A percentile compares a stretch with the other conserved stretches of the same genome.
These are phyloP conservation scores for Graphilbum ipis-grandicollis DNA, from an alignment of 2,329 filamentous ascomycete genomes.

Conservation along the genomic window DNA sequence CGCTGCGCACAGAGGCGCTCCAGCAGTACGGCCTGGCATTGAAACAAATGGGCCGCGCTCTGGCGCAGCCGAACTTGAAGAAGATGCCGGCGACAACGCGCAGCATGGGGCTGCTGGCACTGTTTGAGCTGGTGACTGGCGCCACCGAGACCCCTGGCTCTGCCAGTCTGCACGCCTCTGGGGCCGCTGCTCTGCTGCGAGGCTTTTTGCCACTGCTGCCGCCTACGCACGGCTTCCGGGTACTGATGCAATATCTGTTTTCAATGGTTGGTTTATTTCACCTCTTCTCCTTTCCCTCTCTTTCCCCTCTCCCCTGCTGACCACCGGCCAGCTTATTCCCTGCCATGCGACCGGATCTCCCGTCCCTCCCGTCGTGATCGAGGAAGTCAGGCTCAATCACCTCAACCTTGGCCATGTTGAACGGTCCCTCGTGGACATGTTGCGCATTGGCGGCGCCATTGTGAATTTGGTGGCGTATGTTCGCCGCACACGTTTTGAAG, in stretches of 20 bases:
- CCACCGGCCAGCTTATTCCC: constrained; percentile 23
- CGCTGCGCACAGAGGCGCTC: constrained; percentile 27
- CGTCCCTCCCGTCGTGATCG: constrained; percentile 24
- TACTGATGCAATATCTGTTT: constrained; percentile 37
- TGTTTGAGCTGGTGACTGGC: constrained; percentile 42
- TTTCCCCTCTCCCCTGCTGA: not conserved
- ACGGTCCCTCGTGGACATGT: constrained; percentile 21
- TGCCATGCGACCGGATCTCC: constrained; percentile 20
- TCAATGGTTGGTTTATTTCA: constrained; percentile 25
- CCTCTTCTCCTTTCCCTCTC: not conserved
- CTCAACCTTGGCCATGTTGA: constrained; percentile 17
- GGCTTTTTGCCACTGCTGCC: constrained; percentile 22
- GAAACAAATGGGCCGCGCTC: constrained; percentile 24
- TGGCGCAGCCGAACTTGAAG: constrained; percentile 17
- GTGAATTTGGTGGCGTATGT: constrained; percentile 21
- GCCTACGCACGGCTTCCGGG: constrained; percentile 27
- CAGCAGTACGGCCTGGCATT: constrained; percentile 37
- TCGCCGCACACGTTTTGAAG: constrained; percentile 17
- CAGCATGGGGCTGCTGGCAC: constrained; percentile 37
- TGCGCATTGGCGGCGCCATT: constrained; percentile 21
- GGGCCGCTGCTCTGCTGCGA: constrained; percentile 39
- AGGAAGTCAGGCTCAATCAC: constrained; percentile 20
- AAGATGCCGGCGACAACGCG: constrained; percentile 28
- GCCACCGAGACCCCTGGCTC: constrained; percentile 27
- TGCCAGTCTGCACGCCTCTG: constrained; percentile 40